Percentiles rank a stretch among this genome's conserved stretches.
Evolutionary conservation across 1,139 yeast species (phyloP).

Genomic region (Pichia sp.): DNA sequence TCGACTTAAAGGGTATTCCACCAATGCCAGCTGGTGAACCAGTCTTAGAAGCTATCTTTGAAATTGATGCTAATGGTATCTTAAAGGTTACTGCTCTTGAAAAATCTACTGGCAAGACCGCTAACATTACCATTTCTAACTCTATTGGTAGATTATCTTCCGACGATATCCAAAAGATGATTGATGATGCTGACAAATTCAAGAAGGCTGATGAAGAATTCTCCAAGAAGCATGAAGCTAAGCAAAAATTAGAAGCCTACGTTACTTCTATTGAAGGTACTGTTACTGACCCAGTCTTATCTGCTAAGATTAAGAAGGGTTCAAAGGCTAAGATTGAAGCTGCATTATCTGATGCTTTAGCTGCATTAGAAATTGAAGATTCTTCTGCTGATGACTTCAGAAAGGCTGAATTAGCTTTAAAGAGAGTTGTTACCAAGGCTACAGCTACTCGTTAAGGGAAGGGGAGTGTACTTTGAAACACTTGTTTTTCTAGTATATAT

Average conservation of each 20-base stretch:
- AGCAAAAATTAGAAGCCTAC: constrained; percentile 99
- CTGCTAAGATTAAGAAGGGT: constrained; percentile 97
- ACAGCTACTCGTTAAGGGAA: constrained; percentile 91
- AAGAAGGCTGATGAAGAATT: constrained; percentile 98
- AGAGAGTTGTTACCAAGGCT: constrained; percentile 99
- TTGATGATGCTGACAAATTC: constrained; percentile 97
- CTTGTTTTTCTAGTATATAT: constrained; percentile 1
- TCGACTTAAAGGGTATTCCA: constrained; percentile 98
- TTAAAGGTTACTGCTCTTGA: constrained; percentile 99
- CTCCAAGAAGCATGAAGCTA: constrained; percentile 99
- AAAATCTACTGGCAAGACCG: constrained; percentile 98
- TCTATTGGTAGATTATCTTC: constrained; percentile 98
- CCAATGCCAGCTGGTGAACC: constrained; percentile 99
- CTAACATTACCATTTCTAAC: constrained; percentile 99
- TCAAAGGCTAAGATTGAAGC: constrained; percentile 97
- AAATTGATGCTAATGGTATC: constrained; percentile 99
- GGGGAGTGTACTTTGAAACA: neutral
- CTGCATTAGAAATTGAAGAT: constrained; percentile 96
- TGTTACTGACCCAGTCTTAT: constrained; percentile 96
- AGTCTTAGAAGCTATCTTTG: constrained; percentile 98
- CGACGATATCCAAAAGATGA: constrained; percentile 98
- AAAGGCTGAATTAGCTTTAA: constrained; percentile 98
- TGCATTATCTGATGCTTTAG: constrained; percentile 97
- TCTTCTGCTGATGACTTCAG: constrained; percentile 94
- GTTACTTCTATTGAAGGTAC: constrained; percentile 96